Conservation (phyloP, 495 filamentous ascomycete species). For the Penicillium ochrochloron region DNA sequence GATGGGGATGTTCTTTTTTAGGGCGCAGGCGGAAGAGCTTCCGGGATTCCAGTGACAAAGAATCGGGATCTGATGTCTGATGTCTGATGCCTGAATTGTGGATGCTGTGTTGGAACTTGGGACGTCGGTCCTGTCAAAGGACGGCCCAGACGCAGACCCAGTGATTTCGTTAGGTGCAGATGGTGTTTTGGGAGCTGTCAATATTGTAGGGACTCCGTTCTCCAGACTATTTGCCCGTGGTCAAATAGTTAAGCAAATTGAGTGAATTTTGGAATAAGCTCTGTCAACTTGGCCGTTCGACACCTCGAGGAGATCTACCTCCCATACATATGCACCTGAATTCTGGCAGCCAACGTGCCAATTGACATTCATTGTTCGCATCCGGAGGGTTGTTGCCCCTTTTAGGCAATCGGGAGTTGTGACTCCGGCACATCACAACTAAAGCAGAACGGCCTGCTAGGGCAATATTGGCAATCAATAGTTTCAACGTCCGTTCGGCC, state of each 20-base stretch:
- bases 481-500: slow-evolving; percentile 11
- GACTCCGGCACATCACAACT: slow-evolving; percentile 1
- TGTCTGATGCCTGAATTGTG: neutral
- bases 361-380: neutral
- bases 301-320: neutral
- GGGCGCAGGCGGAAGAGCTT: slow-evolving; percentile 14
- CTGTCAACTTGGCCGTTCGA: neutral
- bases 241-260: neutral
- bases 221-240: neutral
- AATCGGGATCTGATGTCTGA: slow-evolving; percentile 8
- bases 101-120: neutral
- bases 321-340: neutral
- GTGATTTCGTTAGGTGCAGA: neutral
- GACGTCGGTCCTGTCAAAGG: slow-evolving; percentile 12
- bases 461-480: slow-evolving; percentile 15
- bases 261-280: neutral
- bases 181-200: slow-evolving; percentile 1
- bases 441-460: neutral
- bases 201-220: neutral
- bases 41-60: slow-evolving; percentile 22
- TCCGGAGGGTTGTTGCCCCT: slow-evolving; percentile 12
- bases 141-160: neutral
- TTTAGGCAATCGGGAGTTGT: neutral
- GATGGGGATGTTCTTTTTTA: neutral
- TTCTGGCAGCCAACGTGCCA: neutral